Conservation (phyloP, 78 protist species). For the Cyanophora paradoxa region DNA sequence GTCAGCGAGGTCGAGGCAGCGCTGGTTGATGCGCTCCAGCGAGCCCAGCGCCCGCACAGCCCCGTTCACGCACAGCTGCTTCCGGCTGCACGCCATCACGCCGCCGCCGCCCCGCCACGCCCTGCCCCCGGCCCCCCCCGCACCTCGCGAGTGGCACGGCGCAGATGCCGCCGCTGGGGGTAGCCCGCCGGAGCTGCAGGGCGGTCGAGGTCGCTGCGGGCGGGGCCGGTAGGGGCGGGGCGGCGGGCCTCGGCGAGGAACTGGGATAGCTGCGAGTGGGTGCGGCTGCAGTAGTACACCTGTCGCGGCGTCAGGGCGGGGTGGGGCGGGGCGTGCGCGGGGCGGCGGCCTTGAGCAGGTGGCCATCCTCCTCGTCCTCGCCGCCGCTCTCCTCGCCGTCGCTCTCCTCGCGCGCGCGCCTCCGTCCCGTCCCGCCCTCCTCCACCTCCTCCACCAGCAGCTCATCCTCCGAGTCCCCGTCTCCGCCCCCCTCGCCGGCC, state of each 20-base stretch:
- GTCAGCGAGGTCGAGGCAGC: slow-evolving; percentile 11
- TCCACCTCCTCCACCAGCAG: too few relatives aligned
- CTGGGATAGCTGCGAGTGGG: slow-evolving; percentile 84
- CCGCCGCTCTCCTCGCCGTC: too few relatives aligned
- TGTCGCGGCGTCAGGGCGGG: not conserved
- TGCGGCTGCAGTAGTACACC: slow-evolving; percentile 53
- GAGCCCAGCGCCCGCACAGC: not conserved
- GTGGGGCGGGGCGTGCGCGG: too few relatives aligned
- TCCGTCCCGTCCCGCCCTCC: too few relatives aligned
- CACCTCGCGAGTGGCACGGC: slow-evolving; percentile 57
- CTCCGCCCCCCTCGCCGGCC: too few relatives aligned
- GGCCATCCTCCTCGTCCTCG: not conserved
- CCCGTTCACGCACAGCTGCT: slow-evolving; percentile 39
- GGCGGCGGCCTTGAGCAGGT: not conserved
- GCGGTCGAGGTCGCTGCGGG: too few relatives aligned
- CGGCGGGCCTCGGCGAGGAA: too few relatives aligned
- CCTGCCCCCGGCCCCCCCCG: slow-evolving; percentile 5
- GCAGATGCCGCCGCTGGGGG: too few relatives aligned
- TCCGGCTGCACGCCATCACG: slow-evolving; percentile 38
- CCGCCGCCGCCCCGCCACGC: not conserved
- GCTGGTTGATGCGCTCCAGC: slow-evolving; percentile 9
- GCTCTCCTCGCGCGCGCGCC: too few relatives aligned
- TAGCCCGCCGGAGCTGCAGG: too few relatives aligned
- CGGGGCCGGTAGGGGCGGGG: too few relatives aligned
- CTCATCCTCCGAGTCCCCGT: too few relatives aligned